Conservation (phyloP, 306 rosid species). For the Carpinus fangiana region DNA sequence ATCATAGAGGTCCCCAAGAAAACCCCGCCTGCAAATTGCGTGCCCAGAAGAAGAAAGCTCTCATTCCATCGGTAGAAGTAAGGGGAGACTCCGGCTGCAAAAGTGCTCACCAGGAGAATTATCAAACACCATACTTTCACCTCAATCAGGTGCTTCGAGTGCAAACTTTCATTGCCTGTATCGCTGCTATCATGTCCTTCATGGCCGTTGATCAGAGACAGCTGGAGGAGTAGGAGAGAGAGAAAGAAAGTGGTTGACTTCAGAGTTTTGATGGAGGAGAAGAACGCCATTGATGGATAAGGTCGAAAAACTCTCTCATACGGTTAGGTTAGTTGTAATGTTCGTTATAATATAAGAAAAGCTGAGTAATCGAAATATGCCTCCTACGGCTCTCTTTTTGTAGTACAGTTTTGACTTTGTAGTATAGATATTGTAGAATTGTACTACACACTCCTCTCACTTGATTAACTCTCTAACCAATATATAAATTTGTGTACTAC, state of each 20-base stretch:
- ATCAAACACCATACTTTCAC: conserved; percentile 82
- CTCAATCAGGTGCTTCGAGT: conserved; percentile 36
- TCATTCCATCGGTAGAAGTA: conserved; percentile 73
- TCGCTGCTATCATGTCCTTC: conserved; percentile 26
- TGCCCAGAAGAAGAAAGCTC: conserved; percentile 62
- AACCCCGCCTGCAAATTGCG: conserved; percentile 74
- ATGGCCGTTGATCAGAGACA: conserved; percentile 37
- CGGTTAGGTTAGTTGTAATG: background rate
- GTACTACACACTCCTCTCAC: conserved; percentile 26
- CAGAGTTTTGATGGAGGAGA: conserved; percentile 19
- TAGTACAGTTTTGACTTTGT: conserved; percentile 41
- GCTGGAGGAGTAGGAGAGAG: conserved; percentile 27
- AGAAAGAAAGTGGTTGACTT: conserved; percentile 52
- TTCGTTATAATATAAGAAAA: background rate
- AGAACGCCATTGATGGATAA: conserved; percentile 34
- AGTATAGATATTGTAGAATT: conserved; percentile 6
- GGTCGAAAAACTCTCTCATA: background rate
- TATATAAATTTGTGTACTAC: background rate
- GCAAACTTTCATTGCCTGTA: conserved; percentile 25
- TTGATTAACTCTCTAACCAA: background rate
- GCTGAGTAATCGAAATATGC: background rate
- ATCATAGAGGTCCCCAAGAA: conserved; percentile 74
- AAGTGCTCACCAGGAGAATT: conserved; percentile 57
- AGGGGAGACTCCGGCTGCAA: conserved; percentile 61
- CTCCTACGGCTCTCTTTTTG: background rate